Percentiles rank a stretch among this genome's conserved stretches.
phyloP scores from a whole-genome alignment of 495 filamentous ascomycete genomes.

The Aspergillus steynii region DNA sequence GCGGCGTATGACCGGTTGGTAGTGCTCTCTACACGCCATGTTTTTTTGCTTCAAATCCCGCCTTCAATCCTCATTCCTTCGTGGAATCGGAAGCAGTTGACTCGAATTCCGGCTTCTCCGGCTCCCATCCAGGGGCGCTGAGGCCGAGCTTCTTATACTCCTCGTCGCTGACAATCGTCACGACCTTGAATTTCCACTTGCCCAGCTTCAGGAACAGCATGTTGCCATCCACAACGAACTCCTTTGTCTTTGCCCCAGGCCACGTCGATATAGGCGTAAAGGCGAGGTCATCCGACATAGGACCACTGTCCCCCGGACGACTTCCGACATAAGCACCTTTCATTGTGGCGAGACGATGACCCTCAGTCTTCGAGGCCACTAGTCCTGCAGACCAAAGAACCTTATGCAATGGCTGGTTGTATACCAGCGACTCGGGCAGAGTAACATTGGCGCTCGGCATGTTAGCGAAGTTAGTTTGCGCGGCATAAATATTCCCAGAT shows the following conservation, averaged over 20 bases:
- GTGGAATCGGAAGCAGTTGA: background rate
- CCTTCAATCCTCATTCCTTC: background rate
- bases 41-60: background rate
- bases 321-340: conserved; percentile 68
- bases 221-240: conserved; percentile 63
- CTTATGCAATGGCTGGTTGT: conserved; percentile 59
- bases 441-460: conserved; percentile 53
- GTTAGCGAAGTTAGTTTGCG: conserved; percentile 48
- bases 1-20: background rate
- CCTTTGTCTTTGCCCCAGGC: conserved; percentile 54
- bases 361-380: conserved; percentile 62
- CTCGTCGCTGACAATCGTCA: conserved; percentile 71
- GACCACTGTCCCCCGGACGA: conserved; percentile 49
- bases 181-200: conserved; percentile 77
- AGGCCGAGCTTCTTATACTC: conserved; percentile 54
- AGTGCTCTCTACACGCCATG: background rate
- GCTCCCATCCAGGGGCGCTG: conserved; percentile 45
- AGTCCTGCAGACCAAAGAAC: conserved; percentile 70
- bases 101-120: conserved; percentile 3
- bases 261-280: conserved; percentile 64
- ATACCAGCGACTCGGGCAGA: conserved; percentile 66
- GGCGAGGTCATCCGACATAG: conserved; percentile 58
- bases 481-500: conserved; percentile 43
- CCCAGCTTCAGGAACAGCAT: conserved; percentile 70
- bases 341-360: conserved; percentile 59